A percentile compares a stretch with the other conserved stretches of the same genome.
phyloP scores from a whole-genome alignment of 2,329 filamentous ascomycete species.

The Aspergillus sp. region DNA sequence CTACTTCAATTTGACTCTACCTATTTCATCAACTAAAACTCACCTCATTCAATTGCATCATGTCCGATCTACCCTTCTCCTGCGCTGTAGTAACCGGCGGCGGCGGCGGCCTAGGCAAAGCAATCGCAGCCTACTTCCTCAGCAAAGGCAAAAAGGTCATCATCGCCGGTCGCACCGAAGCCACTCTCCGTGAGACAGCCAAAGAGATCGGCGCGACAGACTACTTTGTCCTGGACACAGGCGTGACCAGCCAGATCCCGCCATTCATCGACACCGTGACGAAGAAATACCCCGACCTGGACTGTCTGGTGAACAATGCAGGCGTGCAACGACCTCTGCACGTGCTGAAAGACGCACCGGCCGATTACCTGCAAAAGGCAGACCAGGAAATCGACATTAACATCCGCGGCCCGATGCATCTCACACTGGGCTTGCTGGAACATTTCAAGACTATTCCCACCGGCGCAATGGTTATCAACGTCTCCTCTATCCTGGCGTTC shows the following conservation, averaged over 20 bases:
- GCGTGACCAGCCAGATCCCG: conserved; percentile 36
- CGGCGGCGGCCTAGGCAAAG: conserved; percentile 21
- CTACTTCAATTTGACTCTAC: too few relatives aligned
- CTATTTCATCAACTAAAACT: too few relatives aligned
- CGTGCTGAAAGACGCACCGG: conserved; percentile 28
- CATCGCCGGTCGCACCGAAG: conserved; percentile 41
- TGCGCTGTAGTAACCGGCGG: conserved; percentile 31
- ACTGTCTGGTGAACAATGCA: conserved; percentile 58
- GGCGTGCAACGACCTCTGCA: conserved; percentile 54
- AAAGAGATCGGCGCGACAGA: conserved; percentile 42
- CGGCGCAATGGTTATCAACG: conserved; percentile 48
- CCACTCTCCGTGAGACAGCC: conserved; percentile 44
- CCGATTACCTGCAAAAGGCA: conserved; percentile 42
- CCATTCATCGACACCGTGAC: conserved; percentile 43
- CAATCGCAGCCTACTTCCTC: conserved; percentile 17
- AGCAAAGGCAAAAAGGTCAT: conserved; percentile 20
- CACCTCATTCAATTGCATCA: too few relatives aligned
- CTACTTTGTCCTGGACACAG: conserved; percentile 52
- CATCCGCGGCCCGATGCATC: conserved; percentile 54
- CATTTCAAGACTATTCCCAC: conserved; percentile 40
- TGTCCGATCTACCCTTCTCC: conserved; percentile 41
- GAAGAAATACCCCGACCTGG: conserved; percentile 49
- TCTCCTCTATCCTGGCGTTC: conserved; percentile 51
- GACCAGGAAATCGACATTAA: conserved; percentile 58
- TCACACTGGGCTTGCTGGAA: conserved; percentile 45